Evolutionary conservation across 179 eudicot genomes (phyloP).

Genomic region (Sideroxylon spinosum): DNA sequence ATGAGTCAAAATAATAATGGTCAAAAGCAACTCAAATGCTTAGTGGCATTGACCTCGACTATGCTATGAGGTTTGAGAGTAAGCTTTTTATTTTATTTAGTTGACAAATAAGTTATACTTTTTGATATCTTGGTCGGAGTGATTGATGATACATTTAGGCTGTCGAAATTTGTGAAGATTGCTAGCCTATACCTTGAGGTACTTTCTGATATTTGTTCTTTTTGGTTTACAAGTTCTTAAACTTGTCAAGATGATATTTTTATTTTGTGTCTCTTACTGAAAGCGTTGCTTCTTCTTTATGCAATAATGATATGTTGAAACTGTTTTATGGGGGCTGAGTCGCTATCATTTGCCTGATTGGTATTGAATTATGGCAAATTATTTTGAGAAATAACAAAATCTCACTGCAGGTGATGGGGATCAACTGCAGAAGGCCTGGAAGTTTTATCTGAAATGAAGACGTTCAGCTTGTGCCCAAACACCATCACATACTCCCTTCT

Average conservation of each 20-base stretch:
- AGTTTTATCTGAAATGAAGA: slow-evolving; percentile 67
- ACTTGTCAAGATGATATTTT: not conserved
- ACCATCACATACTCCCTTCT: slow-evolving; percentile 83
- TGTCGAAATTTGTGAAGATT: slow-evolving; percentile 94
- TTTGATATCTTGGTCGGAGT: slow-evolving; percentile 42
- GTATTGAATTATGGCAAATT: not conserved
- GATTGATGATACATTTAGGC: slow-evolving; percentile 82
- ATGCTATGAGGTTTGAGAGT: slow-evolving; percentile 74
- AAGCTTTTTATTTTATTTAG: not conserved
- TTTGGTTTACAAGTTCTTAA: not conserved
- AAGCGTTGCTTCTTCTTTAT: not conserved
- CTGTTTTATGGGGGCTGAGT: not conserved
- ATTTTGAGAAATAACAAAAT: not conserved
- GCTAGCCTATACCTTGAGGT: slow-evolving; percentile 98
- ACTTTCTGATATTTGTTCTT: not conserved
- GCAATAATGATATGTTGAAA: not conserved
- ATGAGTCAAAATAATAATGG: slow-evolving; percentile 90
- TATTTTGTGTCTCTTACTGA: not conserved
- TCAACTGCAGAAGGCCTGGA: slow-evolving; percentile 76
- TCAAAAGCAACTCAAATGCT: slow-evolving; percentile 99
- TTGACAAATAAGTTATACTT: not conserved
- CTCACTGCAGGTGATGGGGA: slow-evolving; percentile 64
- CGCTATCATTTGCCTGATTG: not conserved
- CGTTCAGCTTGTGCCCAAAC: slow-evolving; percentile 63
- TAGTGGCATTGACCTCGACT: slow-evolving; percentile 95